A percentile compares a stretch with the other conserved stretches of the same genome.
phyloP scores from a whole-genome alignment of 2,329 filamentous ascomycete species.

The Diaporthe nobilis region DNA sequence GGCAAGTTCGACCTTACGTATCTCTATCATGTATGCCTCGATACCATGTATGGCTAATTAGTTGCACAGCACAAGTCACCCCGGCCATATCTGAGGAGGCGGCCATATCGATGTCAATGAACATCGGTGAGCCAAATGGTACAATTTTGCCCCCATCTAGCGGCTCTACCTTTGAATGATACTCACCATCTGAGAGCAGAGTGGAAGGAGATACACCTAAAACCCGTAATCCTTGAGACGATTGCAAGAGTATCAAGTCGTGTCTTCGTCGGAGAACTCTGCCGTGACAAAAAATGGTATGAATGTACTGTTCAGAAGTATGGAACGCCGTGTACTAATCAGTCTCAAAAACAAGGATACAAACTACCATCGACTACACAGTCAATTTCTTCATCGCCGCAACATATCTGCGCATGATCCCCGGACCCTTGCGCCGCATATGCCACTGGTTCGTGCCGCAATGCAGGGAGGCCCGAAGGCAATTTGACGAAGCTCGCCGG shows the following conservation, averaged over 20 bases:
- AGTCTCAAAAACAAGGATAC: not conserved
- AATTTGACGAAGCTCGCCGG: not conserved
- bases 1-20: not conserved
- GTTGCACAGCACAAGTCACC: not conserved
- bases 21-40: not conserved
- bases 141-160: not conserved
- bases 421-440: not conserved
- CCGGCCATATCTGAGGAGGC: not conserved
- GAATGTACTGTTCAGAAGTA: not conserved
- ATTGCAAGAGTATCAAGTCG: not conserved
- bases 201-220: not conserved
- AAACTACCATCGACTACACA: not conserved
- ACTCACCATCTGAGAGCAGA: not conserved
- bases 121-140: slow-evolving; percentile 3
- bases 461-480: slow-evolving; percentile 3
- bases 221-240: not conserved
- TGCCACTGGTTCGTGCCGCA: slow-evolving; percentile 1
- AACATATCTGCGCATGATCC: slow-evolving; percentile 1
- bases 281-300: not conserved
- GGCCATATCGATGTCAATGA: not conserved
- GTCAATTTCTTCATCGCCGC: slow-evolving; percentile 1
- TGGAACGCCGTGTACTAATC: not conserved
- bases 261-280: not conserved
- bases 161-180: not conserved
- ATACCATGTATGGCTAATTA: not conserved